Evolutionary conservation across 345 rosid genomes (phyloP), one percentile per base, ranked within the genome.

Genomic region (Citrus maxima): DNA sequence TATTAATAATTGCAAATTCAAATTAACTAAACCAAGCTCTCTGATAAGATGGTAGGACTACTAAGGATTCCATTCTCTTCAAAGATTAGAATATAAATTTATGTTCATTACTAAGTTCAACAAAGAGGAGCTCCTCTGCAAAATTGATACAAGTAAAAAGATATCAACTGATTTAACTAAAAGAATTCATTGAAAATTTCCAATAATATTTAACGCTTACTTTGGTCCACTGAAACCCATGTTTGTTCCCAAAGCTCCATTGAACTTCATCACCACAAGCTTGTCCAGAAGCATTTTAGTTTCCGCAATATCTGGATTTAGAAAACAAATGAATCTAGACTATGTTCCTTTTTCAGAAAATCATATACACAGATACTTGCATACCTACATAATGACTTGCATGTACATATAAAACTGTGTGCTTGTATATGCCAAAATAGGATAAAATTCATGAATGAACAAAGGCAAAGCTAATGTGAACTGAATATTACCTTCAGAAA

Each of bases 201-300:
- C 46, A 81, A 21, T 13, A 16, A 77, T 3, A 40, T 55, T 66
- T 7, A 35, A 55, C 10, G 40, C 89, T 87, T 80, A 90, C 92
- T 81, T 86, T 55, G 89, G 91, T 54, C 91, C 90, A 79, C 35
- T 68, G 38, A 82, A 85, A 38, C 89, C 89, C 78, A 90, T 69
- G 72, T 77, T 46, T 62, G 84, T 84, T 80, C 88, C 91, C 75
- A 78, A 78, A 59, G 82, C 74, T 68, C 76, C 79, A 75, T 80
- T 85, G 69, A 77, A 81, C 83, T 84, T 89, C 83, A 91, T 82
- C 74, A 91, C 87, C 58, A 85, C 91, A 80, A 89, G 88, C 80
- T 88, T 85, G 77, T 88, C 89, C 82, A 90, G 76, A 64, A 80
- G 80, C 58, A 76, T 70, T 87, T 84, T 86, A 40, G 75, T 79